phyloP scores from a whole-genome alignment of 2,329 filamentous ascomycete genomes.

The Clarireedia hainanense region DNA sequence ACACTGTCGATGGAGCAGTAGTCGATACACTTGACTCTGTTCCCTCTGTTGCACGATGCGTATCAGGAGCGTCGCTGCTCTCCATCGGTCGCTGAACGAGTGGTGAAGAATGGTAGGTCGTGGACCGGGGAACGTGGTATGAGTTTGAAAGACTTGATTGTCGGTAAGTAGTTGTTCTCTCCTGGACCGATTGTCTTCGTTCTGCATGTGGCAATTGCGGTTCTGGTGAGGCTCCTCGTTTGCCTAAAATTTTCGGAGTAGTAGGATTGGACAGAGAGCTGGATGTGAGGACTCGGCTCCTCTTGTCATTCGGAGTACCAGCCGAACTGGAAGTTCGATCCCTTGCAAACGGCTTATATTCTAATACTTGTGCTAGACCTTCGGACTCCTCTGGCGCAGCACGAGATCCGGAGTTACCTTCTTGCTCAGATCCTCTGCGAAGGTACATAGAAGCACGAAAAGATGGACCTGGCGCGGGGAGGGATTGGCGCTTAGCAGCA shows the following conservation, averaged over 20 bases:
- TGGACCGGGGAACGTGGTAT: constrained; percentile 25
- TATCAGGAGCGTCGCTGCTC: constrained; percentile 34
- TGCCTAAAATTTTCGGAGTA: constrained; percentile 20
- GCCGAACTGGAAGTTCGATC: constrained; percentile 15
- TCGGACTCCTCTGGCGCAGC: constrained; percentile 19
- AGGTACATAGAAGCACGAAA: constrained; percentile 16
- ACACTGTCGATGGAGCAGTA: constrained; percentile 84
- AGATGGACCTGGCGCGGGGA: constrained; percentile 18
- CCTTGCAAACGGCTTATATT: constrained; percentile 20
- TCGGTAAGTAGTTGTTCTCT: constrained; percentile 24
- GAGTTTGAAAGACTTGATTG: constrained; percentile 26
- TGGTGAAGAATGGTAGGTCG: constrained; percentile 46
- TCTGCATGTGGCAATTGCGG: constrained; percentile 18
- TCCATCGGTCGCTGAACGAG: constrained; percentile 42
- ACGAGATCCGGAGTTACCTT: constrained; percentile 15
- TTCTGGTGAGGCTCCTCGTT: constrained; percentile 24
- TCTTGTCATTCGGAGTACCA: constrained; percentile 16
- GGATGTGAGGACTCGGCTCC: constrained; percentile 18
- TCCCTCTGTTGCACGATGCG: constrained; percentile 47
- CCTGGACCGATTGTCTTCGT: constrained; percentile 20
- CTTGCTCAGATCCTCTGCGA: constrained; percentile 25
- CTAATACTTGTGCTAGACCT: constrained; percentile 21
- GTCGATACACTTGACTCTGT: constrained; percentile 86
- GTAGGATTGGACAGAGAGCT: constrained; percentile 23
- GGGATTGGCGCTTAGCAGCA: constrained; percentile 22